phyloP scores from a whole-genome alignment of 1,284 basidiomycete genomes.

The Singerocomus inundabilis region DNA sequence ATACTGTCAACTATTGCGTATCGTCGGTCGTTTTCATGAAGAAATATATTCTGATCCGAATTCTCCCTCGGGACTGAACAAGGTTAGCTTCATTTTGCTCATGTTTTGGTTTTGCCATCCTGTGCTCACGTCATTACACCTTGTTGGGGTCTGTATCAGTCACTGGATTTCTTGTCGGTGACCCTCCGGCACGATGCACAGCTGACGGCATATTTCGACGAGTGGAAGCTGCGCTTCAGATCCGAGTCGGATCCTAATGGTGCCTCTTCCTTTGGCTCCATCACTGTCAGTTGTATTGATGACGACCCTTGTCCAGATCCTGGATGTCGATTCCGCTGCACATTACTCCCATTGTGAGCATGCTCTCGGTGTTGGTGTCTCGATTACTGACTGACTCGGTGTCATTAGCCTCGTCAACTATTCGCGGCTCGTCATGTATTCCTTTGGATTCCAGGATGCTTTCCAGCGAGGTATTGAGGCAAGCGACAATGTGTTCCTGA shows the following conservation, averaged over 20 bases:
- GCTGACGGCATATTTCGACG: slow-evolving; percentile 56
- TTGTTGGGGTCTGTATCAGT: too few relatives aligned
- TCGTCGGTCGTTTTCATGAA: slow-evolving; percentile 72
- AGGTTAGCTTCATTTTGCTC: slow-evolving; percentile 39
- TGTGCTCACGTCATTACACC: neutral
- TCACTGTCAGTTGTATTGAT: neutral
- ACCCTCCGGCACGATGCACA: slow-evolving; percentile 60
- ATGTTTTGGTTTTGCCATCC: neutral
- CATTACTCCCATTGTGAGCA: slow-evolving; percentile 71
- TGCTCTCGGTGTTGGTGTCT: too few relatives aligned
- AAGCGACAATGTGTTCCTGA: slow-evolving; percentile 65
- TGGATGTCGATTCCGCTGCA: slow-evolving; percentile 61
- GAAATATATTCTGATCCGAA: slow-evolving; percentile 73
- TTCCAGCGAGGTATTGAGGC: slow-evolving; percentile 66
- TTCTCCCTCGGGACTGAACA: slow-evolving; percentile 68
- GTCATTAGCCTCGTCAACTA: slow-evolving; percentile 63
- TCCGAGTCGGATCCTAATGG: slow-evolving; percentile 55
- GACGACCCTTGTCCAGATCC: slow-evolving; percentile 43
- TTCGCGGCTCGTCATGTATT: slow-evolving; percentile 81
- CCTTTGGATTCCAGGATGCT: slow-evolving; percentile 81
- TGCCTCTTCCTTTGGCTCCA: slow-evolving; percentile 25
- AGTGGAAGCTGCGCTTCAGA: slow-evolving; percentile 60
- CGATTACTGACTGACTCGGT: slow-evolving; percentile 21
- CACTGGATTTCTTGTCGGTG: slow-evolving; percentile 62
- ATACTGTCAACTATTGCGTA: slow-evolving; percentile 65